phyloP scores from a whole-genome alignment of 192 early-diverging fungal species.

The Piromyces sp. region DNA sequence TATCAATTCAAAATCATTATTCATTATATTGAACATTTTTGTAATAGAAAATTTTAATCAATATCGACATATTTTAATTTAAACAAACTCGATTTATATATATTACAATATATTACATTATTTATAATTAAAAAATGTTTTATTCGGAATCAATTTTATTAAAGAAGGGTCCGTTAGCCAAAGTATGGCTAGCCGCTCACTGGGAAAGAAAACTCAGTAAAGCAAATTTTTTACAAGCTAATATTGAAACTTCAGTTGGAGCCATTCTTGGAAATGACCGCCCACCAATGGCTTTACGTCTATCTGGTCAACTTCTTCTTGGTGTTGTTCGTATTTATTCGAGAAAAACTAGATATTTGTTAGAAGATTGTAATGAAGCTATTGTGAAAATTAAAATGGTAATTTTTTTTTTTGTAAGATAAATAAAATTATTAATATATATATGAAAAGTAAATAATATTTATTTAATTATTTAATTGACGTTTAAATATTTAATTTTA shows the following conservation, averaged over 20 bases:
- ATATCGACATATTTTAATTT: too few species aligned
- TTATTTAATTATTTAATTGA: too few species aligned
- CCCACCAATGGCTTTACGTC: slow-evolving; percentile 76
- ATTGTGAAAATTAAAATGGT: slow-evolving; percentile 88
- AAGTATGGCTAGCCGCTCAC: slow-evolving; percentile 95
- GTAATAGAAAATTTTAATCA: too few species aligned
- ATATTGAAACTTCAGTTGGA: slow-evolving; percentile 68
- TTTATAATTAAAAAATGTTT: slow-evolving; percentile 24
- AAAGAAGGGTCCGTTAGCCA: slow-evolving; percentile 76
- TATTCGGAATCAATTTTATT: slow-evolving; percentile 62
- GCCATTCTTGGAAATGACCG: slow-evolving; percentile 64
- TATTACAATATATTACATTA: too few species aligned
- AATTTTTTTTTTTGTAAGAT: slow-evolving; percentile 3
- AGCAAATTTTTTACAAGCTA: slow-evolving; percentile 82
- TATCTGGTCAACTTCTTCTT: slow-evolving; percentile 88
- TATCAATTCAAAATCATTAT: too few species aligned
- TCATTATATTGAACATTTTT: too few species aligned
- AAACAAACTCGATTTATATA: too few species aligned
- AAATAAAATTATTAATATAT: not conserved
- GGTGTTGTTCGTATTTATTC: slow-evolving; percentile 93
- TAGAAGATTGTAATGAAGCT: slow-evolving; percentile 95
- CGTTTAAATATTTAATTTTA: too few species aligned
- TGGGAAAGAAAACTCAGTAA: slow-evolving; percentile 95
- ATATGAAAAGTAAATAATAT: too few species aligned
- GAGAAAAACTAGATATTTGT: slow-evolving; percentile 82